A percentile compares a stretch with the other conserved stretches of the same genome.
Conservation (phyloP, 2,329 filamentous ascomycete genomes). For the Blastomyces parvus region DNA sequence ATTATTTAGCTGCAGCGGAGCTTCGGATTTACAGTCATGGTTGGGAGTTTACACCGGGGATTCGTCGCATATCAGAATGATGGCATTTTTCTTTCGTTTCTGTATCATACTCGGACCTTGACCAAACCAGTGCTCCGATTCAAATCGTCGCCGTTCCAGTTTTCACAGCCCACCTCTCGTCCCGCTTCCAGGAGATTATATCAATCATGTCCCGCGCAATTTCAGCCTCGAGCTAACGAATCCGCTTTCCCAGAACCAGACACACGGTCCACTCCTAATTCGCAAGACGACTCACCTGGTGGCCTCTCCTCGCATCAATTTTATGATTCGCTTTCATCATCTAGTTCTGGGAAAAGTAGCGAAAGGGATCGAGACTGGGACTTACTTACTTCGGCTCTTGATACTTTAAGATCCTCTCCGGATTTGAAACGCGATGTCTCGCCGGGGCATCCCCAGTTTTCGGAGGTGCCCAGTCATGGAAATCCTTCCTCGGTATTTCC, state of each 20-base stretch:
- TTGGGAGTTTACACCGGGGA: slow-evolving; percentile 24
- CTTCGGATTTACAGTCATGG: slow-evolving; percentile 19
- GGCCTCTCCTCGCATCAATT: not conserved
- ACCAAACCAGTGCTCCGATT: slow-evolving; percentile 10
- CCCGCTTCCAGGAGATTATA: not conserved
- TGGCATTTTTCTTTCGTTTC: slow-evolving; percentile 50
- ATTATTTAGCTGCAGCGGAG: slow-evolving; percentile 5
- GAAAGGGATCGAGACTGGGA: not conserved
- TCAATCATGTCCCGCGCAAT: not conserved
- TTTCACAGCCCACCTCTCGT: not conserved
- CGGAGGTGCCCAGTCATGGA: not conserved
- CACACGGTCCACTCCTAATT: not conserved
- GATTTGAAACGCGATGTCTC: not conserved
- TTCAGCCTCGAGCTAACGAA: not conserved
- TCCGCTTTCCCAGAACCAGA: not conserved
- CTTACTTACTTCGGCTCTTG: not conserved
- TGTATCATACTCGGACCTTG: slow-evolving; percentile 63
- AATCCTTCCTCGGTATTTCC: not conserved
- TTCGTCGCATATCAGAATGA: slow-evolving; percentile 22
- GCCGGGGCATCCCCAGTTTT: not conserved
- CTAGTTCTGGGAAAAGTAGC: not conserved
- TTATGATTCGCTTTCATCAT: not conserved
- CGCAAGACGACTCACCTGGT: not conserved
- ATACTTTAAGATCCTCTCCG: not conserved
- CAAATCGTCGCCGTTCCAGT: not conserved